A percentile compares a stretch with the other conserved stretches of the same genome.
These are phyloP conservation scores for Linderina pennispora DNA, from an alignment of 192 early-diverging fungal species.

Conservation along the genomic window DNA sequence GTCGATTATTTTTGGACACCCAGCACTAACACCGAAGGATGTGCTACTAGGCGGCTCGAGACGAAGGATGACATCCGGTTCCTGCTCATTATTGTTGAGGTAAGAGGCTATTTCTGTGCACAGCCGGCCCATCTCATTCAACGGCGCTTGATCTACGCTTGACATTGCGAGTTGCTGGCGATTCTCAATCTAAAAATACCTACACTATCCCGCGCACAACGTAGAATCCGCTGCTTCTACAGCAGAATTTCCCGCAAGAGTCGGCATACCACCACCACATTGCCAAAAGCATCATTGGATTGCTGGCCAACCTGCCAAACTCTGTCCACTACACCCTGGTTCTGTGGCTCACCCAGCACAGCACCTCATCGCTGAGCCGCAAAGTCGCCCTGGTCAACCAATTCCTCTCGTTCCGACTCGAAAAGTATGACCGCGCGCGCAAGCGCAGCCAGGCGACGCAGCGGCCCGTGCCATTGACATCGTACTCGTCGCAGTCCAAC, in stretches of 20 bases:
- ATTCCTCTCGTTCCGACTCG: slow-evolving; percentile 76
- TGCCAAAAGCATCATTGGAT: slow-evolving; percentile 70
- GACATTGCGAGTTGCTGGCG: slow-evolving; percentile 3
- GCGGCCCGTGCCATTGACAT: slow-evolving; percentile 8
- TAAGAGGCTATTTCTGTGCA: slow-evolving; percentile 35
- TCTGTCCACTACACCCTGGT: slow-evolving; percentile 84
- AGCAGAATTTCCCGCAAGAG: slow-evolving; percentile 71
- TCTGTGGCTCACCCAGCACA: slow-evolving; percentile 70
- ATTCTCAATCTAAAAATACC: not conserved
- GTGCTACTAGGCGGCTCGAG: slow-evolving; percentile 23
- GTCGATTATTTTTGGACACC: too few species aligned
- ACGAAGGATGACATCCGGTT: slow-evolving; percentile 66
- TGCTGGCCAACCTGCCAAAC: slow-evolving; percentile 75
- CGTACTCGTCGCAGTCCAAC: slow-evolving; percentile 31
- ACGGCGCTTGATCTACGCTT: not conserved
- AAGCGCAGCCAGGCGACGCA: slow-evolving; percentile 7
- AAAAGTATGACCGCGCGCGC: slow-evolving; percentile 50
- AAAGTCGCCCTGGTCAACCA: slow-evolving; percentile 77
- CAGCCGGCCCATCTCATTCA: not conserved
- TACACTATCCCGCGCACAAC: slow-evolving; percentile 11
- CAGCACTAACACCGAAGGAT: too few species aligned
- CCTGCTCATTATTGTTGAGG: slow-evolving; percentile 76
- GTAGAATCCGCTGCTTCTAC: slow-evolving; percentile 71
- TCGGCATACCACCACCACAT: slow-evolving; percentile 81
- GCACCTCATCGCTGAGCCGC: slow-evolving; percentile 56